Evolutionary conservation across 164 flowering plant species (phyloP), one percentile per base, ranked within the genome.

Genomic region (Magnolia kwangsiensis): DNA sequence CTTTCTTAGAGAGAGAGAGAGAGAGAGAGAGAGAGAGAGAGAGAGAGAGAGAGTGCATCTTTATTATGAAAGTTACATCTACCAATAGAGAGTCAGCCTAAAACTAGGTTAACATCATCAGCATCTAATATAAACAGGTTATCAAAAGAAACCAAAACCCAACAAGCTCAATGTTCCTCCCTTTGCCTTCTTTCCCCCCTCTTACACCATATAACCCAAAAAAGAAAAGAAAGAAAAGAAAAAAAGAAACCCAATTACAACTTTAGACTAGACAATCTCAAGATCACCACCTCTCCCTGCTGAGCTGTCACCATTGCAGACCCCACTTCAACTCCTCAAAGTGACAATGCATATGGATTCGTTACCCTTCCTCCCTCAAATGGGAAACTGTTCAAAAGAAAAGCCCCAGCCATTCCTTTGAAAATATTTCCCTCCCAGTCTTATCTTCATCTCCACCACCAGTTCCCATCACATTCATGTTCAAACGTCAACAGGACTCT

Each of bases 331-430:
- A 65, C 21, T 24, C 68, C 11, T 65, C 24, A 20, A 65, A 4
- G 27, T 24, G 68, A 20, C 24, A 6, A 13, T 23, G 24, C 29
- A 21, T 65, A 63, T 13, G 24, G n/a, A 65, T 31, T 71, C 65
- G 64, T 8, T 63, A 11, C 63, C 55, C 49, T 2, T 16, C 29
- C 31, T 29, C 72, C 19, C 23, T 29, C 51, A 18, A 8, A 20
- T 13, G 67, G 50, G 21, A 68, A 63, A 69, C 50, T 68, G 63
- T 73, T 69, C 74, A 80, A 76, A 67, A 73, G 74, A 49, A 79
- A 76, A 72, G 69, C 65, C 55, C 51, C 67, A 8, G 73, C 79
- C 64, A 71, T 73, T 74, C 76, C 74, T 72, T 63, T 59, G 63
- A 72, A 75, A 24, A 73, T 58, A 64, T 67, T 59, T 14, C 45